These are phyloP conservation scores for Inonotus hispidus DNA, from an alignment of 1,284 basidiomycete genomes.

Conservation along the genomic window DNA sequence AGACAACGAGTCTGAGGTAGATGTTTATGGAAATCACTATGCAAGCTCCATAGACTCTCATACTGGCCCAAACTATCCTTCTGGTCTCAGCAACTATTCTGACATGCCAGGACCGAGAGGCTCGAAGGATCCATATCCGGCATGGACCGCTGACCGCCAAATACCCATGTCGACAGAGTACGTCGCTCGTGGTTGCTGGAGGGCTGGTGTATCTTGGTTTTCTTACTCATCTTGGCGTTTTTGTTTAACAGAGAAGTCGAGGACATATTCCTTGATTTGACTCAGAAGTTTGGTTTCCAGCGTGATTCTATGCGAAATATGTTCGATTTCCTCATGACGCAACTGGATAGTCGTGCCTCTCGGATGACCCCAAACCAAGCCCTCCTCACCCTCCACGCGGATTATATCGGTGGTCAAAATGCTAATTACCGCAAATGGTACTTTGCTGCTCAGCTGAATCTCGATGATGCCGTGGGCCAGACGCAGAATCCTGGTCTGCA, in stretches of 20 bases:
- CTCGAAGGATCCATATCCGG: slow-evolving; percentile 79
- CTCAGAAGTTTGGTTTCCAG: slow-evolving; percentile 99
- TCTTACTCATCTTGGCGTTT: background rate
- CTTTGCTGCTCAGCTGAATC: slow-evolving; percentile 97
- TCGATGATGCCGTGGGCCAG: slow-evolving; percentile 97
- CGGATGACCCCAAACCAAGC: slow-evolving; percentile 99
- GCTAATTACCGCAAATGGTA: slow-evolving; percentile 99
- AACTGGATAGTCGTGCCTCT: slow-evolving; percentile 94
- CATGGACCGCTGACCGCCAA: slow-evolving; percentile 90
- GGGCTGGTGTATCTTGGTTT: background rate
- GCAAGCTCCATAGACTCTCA: slow-evolving; percentile 35
- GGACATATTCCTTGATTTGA: slow-evolving; percentile 97
- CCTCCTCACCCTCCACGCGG: slow-evolving; percentile 91
- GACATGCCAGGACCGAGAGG: slow-evolving; percentile 48
- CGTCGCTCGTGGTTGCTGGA: background rate
- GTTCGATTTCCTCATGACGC: slow-evolving; percentile 98
- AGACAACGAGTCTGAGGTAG: slow-evolving; percentile 39
- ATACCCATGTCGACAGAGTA: slow-evolving; percentile 92
- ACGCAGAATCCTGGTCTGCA: slow-evolving; percentile 91
- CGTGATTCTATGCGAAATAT: slow-evolving; percentile 89
- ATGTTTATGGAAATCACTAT: slow-evolving; percentile 33
- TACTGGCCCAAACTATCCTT: slow-evolving; percentile 37
- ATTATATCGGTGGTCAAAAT: slow-evolving; percentile 97
- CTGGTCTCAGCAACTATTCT: slow-evolving; percentile 47
- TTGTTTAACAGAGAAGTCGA: slow-evolving; percentile 71